Conservation (phyloP, 495 filamentous ascomycete species). For the Penicillium chermesinum region DNA sequence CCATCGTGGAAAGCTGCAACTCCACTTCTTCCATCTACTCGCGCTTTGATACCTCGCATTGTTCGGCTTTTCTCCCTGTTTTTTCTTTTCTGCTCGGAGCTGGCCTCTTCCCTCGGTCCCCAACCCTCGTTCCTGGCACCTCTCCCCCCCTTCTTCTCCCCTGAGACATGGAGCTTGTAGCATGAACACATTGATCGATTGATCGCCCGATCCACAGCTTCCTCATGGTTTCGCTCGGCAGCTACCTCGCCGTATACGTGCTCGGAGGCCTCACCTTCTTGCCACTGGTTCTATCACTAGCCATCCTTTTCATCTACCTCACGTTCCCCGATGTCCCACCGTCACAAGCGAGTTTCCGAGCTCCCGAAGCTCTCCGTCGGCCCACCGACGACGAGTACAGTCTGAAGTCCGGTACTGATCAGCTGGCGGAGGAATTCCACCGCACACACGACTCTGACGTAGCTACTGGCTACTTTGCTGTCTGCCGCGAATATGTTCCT, state of each 20-base stretch:
- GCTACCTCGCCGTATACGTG: conserved; percentile 71
- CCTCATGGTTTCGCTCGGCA: conserved; percentile 63
- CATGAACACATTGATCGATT: conserved; percentile 29
- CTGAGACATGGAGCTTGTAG: conserved; percentile 34
- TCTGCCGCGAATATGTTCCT: conserved; percentile 86
- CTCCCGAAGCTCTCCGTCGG: conserved; percentile 22
- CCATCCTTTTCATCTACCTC: conserved; percentile 65
- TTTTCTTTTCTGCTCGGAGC: conserved; percentile 9
- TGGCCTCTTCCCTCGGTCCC: conserved; percentile 15
- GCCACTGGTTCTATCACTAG: conserved; percentile 60
- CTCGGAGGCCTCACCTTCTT: conserved; percentile 89
- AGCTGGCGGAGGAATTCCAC: conserved; percentile 51
- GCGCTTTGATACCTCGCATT: background rate
- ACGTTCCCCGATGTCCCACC: conserved; percentile 51
- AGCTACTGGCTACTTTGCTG: conserved; percentile 89
- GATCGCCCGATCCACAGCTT: conserved; percentile 10
- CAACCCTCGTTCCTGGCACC: conserved; percentile 10
- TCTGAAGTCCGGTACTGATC: conserved; percentile 45
- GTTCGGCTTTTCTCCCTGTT: conserved; percentile 3
- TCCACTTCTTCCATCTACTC: conserved; percentile 18
- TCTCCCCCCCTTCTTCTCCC: conserved; percentile 9
- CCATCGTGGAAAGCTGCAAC: conserved; percentile 20
- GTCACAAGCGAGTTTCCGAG: conserved; percentile 40
- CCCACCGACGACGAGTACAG: conserved; percentile 44
- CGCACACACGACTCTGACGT: conserved; percentile 70